Conservation (phyloP, 1,284 basidiomycete species). For the Cryptococcus sp. region DNA sequence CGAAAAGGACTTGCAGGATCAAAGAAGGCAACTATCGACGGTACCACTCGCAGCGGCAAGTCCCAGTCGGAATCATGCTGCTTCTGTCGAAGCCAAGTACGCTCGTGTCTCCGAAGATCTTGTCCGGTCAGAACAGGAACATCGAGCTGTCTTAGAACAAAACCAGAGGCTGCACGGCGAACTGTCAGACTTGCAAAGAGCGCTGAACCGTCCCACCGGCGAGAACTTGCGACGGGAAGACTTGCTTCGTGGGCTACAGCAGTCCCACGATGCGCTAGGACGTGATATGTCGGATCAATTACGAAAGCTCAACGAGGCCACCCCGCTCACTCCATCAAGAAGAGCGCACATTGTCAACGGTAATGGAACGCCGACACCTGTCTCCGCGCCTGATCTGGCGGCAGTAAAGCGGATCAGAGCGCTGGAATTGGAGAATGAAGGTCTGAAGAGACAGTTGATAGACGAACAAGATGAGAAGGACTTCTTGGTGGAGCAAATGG, state of each 20-base stretch:
- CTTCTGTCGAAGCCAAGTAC: slow-evolving; percentile 27
- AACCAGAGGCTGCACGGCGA: slow-evolving; percentile 34
- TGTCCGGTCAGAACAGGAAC: slow-evolving; percentile 27
- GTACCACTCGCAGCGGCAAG: slow-evolving; percentile 11
- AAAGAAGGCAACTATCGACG: slow-evolving; percentile 36
- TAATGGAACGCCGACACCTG: slow-evolving; percentile 7
- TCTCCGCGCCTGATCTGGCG: slow-evolving; percentile 10
- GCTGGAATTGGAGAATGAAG: slow-evolving; percentile 38
- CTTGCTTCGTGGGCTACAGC: slow-evolving; percentile 45
- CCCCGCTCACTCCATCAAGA: slow-evolving; percentile 33
- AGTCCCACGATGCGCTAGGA: slow-evolving; percentile 45
- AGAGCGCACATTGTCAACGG: slow-evolving; percentile 20
- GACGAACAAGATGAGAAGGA: slow-evolving; percentile 46
- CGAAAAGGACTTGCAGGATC: slow-evolving; percentile 46
- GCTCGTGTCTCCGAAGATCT: slow-evolving; percentile 36
- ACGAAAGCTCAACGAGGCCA: slow-evolving; percentile 33
- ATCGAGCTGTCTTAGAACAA: slow-evolving; percentile 28
- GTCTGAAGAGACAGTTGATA: slow-evolving; percentile 35
- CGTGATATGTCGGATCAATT: slow-evolving; percentile 49
- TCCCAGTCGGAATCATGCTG: slow-evolving; percentile 12
- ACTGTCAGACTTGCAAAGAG: slow-evolving; percentile 23
- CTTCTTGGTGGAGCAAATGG: slow-evolving; percentile 34
- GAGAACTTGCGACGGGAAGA: slow-evolving; percentile 32
- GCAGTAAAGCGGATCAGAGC: slow-evolving; percentile 24
- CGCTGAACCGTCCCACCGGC: slow-evolving; percentile 9